phyloP scores from a whole-genome alignment of 73 alveolate species.

The Breviolum minutum region DNA sequence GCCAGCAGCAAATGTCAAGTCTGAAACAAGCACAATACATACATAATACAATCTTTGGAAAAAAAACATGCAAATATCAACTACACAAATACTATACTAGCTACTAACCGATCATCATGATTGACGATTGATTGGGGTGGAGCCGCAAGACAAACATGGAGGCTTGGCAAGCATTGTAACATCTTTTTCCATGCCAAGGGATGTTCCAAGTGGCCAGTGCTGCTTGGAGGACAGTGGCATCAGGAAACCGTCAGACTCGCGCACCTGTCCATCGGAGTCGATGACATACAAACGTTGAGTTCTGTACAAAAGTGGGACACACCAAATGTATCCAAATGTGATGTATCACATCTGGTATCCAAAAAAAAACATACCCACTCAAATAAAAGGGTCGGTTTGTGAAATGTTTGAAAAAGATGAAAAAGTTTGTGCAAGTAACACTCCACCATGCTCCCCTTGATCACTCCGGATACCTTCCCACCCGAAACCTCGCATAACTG shows the following conservation, averaged over 20 bases:
- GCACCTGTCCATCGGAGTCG: conserved; percentile 3
- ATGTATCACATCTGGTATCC: background rate
- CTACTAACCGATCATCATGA: too few relatives aligned
- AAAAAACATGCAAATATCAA: too few relatives aligned
- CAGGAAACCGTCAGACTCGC: conserved; percentile 34
- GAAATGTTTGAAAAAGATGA: background rate
- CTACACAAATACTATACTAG: too few relatives aligned
- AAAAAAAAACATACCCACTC: too few relatives aligned
- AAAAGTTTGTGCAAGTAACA: background rate
- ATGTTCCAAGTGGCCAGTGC: conserved; percentile 28
- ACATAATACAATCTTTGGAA: too few relatives aligned
- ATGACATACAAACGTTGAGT: too few relatives aligned
- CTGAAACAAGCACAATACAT: background rate
- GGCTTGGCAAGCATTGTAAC: background rate
- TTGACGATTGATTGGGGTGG: too few relatives aligned
- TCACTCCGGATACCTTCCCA: background rate
- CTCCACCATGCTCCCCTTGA: background rate
- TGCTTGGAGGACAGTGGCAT: conserved; percentile 20
- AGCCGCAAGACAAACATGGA: too few relatives aligned
- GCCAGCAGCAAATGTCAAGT: background rate
- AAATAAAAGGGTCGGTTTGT: background rate
- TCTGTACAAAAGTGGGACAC: background rate
- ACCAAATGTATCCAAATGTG: background rate
- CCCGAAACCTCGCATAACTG: conserved; percentile 66
- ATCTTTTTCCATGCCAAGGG: background rate